Evolutionary conservation across 768 basidiomycete genomes (phyloP), one percentile per base, ranked within the genome.

Genomic region (Boletus subparvulus): DNA sequence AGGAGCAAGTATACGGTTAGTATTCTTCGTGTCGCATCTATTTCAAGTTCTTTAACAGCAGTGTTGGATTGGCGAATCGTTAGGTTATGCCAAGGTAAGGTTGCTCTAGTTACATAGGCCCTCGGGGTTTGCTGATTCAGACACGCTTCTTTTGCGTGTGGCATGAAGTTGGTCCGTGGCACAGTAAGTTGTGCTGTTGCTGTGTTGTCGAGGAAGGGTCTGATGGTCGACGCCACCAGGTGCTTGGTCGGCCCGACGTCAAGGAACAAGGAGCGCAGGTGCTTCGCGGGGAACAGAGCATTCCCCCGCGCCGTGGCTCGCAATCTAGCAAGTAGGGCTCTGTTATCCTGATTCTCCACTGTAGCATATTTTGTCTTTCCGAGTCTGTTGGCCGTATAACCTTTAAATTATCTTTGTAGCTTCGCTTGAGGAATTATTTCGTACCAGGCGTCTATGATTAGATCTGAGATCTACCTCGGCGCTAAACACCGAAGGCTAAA

Each of bases 1-100:
- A 83, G 66, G 83, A 86, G 45, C 77, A 74, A 55, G 80, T 84
- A 9, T 78, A 84, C 45, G 84, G 84, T 83, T 57, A 26, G 76
- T 60, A 41, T 52, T 6, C 28, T 14, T 43, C 21, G 33, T 44
- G 10, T 16, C n/a, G 19, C 14, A 44, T 45, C 1, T 17, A 9
- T 21, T 13, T 24, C 9, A 9, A 19, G 28, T 47, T 28, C 33
- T 17, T 42, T 19, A 19, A 59, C 21, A 8, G 28, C 16, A 21
- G 24, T 24, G 43, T 30, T 52, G 41, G 17, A 28, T 16, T 33
- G 37, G 6, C 6, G 12, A n/a, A 30, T n/a, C n/a, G 7, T 42
- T 46, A 72, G 71, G 72, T 45, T 74, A 72, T 54, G 66, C 65
- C 9, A 65, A 45, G 69, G 71, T 73, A 50, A 58, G 60, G 35